Base-by-base conservation (phyloP, 2,329 filamentous ascomycete genomes). In the Sordariomycetes sp. region DNA sequence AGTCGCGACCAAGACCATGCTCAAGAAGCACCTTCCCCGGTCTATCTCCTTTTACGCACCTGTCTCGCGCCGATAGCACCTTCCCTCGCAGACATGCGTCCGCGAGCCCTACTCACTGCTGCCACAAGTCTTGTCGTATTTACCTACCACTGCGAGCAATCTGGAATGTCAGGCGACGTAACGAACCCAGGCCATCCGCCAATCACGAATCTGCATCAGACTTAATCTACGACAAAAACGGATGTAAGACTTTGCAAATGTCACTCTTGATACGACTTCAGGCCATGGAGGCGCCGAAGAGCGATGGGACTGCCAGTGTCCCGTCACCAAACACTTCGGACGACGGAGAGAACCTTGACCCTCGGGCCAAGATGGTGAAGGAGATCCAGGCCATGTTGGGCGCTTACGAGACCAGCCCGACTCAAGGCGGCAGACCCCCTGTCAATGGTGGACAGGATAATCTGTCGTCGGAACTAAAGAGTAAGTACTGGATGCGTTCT, bases 311-410 rank as follows among this genome's bases (percentile, higher is more conserved):
- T 15, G 24, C 51, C 25, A n/a, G 20, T n/a, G 10, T 13, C 24
- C 51, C 34, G 51, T 1, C 25, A 6, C 24, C 25, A 8, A 52
- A 13, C 10, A 5, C n/a, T 15, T 25, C 20, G 39, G 10, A 32
- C 36, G 36, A 17, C 36, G 10, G 15, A 12, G 36, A 39, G 45
- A 32, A 34, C n/a, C 24, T n/a, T 1, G 20, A 52, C 32, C 32
- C 32, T 6, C 45, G 28, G 17, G 10, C 36, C 12, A 52, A 42
- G 45, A 56, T 52, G 24, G 52, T 52, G 55, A 52, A 24, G 25
- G 55, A 56, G 13, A 56, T 56, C 20, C 42, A 35, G 13, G 34
- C 55, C 20, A 52, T 56, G 45, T 42, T 56, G n/a, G 36, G 52
- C 17, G 55, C 24, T 4, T 34, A 39, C 10, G 34, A 10, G 20